A percentile compares a stretch with the other conserved stretches of the same genome.
These are phyloP conservation scores for Arthrobotrys megalospora DNA, from an alignment of 2,329 filamentous ascomycete genomes.

Conservation along the genomic window DNA sequence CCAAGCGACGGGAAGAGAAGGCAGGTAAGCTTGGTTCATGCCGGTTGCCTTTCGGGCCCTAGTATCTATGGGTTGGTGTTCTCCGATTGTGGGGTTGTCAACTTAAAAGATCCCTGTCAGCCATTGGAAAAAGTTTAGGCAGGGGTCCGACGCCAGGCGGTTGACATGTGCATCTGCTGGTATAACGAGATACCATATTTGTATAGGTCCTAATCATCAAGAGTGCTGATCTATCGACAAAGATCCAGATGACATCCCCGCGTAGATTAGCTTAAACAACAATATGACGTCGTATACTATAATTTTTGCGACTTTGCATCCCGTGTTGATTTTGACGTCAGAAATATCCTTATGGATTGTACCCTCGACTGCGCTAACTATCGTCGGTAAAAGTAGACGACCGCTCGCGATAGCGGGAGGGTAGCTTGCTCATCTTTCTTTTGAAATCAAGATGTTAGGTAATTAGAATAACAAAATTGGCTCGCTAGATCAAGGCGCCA, in stretches of 20 bases:
- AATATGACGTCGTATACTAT: conserved; percentile 5
- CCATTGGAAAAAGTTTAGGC: neutral
- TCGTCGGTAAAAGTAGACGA: neutral
- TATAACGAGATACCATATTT: neutral
- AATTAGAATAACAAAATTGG: too few relatives aligned
- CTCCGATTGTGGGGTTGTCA: conserved; percentile 21
- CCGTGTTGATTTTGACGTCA: conserved; percentile 9
- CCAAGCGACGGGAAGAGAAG: conserved; percentile 56
- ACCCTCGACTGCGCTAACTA: neutral
- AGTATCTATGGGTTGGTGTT: conserved; percentile 20
- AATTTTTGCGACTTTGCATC: neutral
- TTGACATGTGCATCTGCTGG: conserved; percentile 10
- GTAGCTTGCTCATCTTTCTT: neutral
- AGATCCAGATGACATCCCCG: neutral
- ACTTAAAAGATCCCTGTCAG: conserved; percentile 37
- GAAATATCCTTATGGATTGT: too few relatives aligned
- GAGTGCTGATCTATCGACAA: neutral
- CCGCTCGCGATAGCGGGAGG: neutral
- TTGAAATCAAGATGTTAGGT: neutral
- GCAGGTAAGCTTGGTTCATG: conserved; percentile 22
- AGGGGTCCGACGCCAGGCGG: neutral
- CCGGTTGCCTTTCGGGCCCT: conserved; percentile 26
- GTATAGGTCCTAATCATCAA: neutral
- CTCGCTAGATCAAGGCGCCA: conserved; percentile 6
- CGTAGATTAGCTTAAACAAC: neutral